Evolutionary conservation across 2,329 filamentous ascomycete genomes (phyloP), one percentile per base, ranked within the genome.

Genomic region (Xylariales sp.): DNA sequence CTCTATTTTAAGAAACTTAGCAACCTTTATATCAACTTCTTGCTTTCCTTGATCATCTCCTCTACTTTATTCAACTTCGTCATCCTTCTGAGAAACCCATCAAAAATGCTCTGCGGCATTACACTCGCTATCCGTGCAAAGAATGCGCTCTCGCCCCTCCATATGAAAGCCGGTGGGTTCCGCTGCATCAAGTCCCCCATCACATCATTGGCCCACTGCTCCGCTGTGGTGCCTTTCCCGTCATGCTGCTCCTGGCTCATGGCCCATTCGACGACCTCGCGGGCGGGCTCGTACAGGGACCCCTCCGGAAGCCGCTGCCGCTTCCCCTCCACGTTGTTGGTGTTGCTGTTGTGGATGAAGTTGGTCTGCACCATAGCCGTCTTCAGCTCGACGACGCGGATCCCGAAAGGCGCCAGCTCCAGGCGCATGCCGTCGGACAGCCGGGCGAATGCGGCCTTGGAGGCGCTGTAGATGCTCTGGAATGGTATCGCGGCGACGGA

Each of bases 341-440:
- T 7, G 24, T 40, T 29, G 25, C 37, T 45, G 39, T 45, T 45
- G 2, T 35, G 5, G 31, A 45, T 42, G 16, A 45, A 32, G 12
- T 45, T 45, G 9, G 39, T 45, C 16, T 19, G 24, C 12, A 45
- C 43, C 22, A 34, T 35, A 8, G 38, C 43, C 15, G 39, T 49
- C 28, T 45, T 47, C 36, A 49, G 46, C 31, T 49, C 46, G 27
- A 60, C 33, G 4, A 62, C 59, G 5, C 46, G 46, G 33, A 63
- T 45, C 14, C 53, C 51, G 21, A 62, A 55, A 2, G 60, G 56
- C 2, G 42, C 38, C 14, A 64, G 38, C 44, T 63, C 61, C n/a
- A 61, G 42, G 7, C 60, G 56, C 28, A 62, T 46, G 8, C 52
- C 51, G 12, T 59, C 56, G 9, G 50, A 48, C 22, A 60, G 50